Evolutionary conservation across 2,329 filamentous ascomycete species (phyloP).

Genomic region (Bimuria novae-zelandiae): DNA sequence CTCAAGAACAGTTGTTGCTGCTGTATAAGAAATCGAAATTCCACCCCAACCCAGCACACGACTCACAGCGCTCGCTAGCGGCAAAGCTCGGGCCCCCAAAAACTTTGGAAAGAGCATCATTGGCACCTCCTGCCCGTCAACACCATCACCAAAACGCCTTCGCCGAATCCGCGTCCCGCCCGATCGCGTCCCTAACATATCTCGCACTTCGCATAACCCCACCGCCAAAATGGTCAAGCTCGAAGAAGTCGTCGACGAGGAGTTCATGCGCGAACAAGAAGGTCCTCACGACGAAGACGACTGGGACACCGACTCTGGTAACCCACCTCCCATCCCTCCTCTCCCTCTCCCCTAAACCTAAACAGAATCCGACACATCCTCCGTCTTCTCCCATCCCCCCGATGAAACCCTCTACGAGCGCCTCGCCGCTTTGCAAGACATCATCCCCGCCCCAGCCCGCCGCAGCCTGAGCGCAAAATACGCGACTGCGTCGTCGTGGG

Average conservation of each 20-base stretch:
- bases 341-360: background rate
- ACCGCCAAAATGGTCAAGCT: conserved; percentile 83
- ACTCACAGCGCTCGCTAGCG: background rate
- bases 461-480: conserved; percentile 54
- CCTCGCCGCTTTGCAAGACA: conserved; percentile 73
- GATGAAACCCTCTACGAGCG: conserved; percentile 62
- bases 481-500: conserved; percentile 59
- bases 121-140: background rate
- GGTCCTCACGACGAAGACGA: conserved; percentile 77
- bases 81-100: conserved; percentile 2
- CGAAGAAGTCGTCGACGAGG: conserved; percentile 95
- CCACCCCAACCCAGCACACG: too few species aligned
- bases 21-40: too few species aligned
- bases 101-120: conserved; percentile 9
- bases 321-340: conserved; percentile 35
- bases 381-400: conserved; percentile 55
- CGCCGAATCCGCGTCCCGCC: background rate
- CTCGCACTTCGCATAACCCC: background rate
- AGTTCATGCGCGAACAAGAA: conserved; percentile 75
- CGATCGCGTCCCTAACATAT: background rate
- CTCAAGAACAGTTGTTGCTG: too few species aligned
- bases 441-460: conserved; percentile 79
- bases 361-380: conserved; percentile 78
- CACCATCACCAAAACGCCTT: conserved; percentile 4
- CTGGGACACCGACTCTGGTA: conserved; percentile 92